Evolutionary conservation across 1,284 basidiomycete species (phyloP), one percentile per base, ranked within the genome.

Genomic region (Ustilago nuda): DNA sequence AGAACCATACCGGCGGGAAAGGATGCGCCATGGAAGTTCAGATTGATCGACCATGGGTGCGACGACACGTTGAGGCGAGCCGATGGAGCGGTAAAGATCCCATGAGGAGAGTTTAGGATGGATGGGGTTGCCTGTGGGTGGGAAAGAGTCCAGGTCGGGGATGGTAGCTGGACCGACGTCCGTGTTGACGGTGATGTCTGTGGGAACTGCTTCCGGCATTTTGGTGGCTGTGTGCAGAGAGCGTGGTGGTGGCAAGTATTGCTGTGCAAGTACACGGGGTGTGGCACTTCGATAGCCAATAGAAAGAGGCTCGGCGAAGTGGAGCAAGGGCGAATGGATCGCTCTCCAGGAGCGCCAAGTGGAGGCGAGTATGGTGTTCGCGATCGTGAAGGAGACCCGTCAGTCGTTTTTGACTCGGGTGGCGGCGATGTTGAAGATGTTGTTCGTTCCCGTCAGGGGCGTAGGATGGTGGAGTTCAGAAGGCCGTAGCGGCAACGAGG

Each of bases 11-110:
- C 92, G 88, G 60, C 95, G 89, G 9, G 93, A 93, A n/a, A 98
- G 87, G 66, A 92, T 90, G 70, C 96, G 90, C 94, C 94, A 99
- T 0, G 83, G 63, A 0, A 98, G 89, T 86, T 98, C 95, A 82
- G 93, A 94, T 87, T 96, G 94, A 86, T 98, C 95, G 0, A 98
- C 96, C 96, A 98, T 98, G 9, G 96, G 95, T 12, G 94, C 96
- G 12, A 98, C 93, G 50, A 98, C 90, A 84, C 90, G 91, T 86
- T 92, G 93, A 9, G 95, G 94, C 78, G 91, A 92, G 8, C 93
- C 92, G 43, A 98, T 88, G 84, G 48, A 92, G 88, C 82, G 90
- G 85, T 95, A 98, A 76, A 98, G 92, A 27, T 94, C 91, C 84
- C 92, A 94, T 3, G 93, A 93, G 7, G 87, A 87, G 2, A 93